phyloP scores from a whole-genome alignment of 2,329 filamentous ascomycete genomes.

The Aureobasidium sp. region DNA sequence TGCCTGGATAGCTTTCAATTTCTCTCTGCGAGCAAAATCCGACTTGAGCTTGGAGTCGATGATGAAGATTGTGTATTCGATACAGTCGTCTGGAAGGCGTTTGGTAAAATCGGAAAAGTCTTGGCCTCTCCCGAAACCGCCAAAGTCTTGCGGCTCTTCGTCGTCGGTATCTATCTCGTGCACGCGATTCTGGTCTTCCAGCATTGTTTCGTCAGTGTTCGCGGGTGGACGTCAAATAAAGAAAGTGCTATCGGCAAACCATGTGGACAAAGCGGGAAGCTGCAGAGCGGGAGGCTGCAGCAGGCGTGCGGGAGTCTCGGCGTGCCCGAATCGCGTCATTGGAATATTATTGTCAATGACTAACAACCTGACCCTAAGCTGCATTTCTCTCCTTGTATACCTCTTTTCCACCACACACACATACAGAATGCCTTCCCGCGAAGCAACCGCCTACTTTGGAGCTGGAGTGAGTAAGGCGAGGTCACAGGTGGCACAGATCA shows the following conservation, averaged over 20 bases:
- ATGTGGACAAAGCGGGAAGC: too few relatives aligned
- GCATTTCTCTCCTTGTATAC: not conserved
- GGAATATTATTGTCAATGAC: not conserved
- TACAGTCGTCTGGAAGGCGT: slow-evolving; percentile 68
- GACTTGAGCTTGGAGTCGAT: slow-evolving; percentile 46
- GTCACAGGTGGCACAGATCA: too few relatives aligned
- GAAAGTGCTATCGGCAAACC: too few relatives aligned
- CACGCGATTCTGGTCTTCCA: not conserved
- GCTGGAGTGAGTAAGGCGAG: too few relatives aligned
- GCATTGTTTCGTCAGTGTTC: not conserved
- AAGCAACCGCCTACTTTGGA: slow-evolving; percentile 77
- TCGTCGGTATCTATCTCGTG: not conserved
- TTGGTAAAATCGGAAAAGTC: slow-evolving; percentile 58
- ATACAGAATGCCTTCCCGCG: slow-evolving; percentile 55
- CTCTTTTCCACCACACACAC: not conserved
- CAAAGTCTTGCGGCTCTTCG: slow-evolving; percentile 39
- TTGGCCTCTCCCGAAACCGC: slow-evolving; percentile 54
- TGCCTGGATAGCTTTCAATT: slow-evolving; percentile 64
- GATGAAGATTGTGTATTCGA: slow-evolving; percentile 75
- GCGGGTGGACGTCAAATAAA: too few relatives aligned
- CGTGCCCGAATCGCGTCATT: not conserved
- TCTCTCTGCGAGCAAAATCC: slow-evolving; percentile 49
- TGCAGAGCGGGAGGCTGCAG: too few relatives aligned
- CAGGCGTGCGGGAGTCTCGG: not conserved
- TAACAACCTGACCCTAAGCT: too few relatives aligned